Evolutionary conservation across 2,329 filamentous ascomycete species (phyloP).

Genomic region (Pseudofabraea citricarpa): DNA sequence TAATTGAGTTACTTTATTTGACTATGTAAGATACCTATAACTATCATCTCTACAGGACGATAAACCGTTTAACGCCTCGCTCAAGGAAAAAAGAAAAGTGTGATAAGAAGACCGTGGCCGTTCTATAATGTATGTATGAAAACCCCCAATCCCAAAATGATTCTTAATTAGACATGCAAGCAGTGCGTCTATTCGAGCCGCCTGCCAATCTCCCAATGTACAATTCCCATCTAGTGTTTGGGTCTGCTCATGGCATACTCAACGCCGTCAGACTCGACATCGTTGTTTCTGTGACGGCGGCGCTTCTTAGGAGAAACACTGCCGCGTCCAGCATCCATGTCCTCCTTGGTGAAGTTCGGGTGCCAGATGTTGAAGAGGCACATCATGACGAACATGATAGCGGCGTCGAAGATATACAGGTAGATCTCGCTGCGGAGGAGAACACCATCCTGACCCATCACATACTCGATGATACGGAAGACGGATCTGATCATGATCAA

Average conservation of each 20-base stretch:
- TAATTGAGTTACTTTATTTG: too few species aligned
- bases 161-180: too few species aligned
- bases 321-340: not conserved
- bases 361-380: constrained; percentile 28
- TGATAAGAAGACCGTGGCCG: too few species aligned
- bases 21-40: too few species aligned
- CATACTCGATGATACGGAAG: constrained; percentile 41
- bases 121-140: too few species aligned
- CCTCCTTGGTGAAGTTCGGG: constrained; percentile 12
- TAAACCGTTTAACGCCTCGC: too few species aligned
- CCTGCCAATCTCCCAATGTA: too few species aligned
- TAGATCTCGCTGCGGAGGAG: constrained; percentile 35
- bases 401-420: constrained; percentile 35
- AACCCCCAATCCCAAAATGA: too few species aligned
- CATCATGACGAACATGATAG: constrained; percentile 33
- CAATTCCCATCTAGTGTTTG: too few species aligned
- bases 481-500: constrained; percentile 39
- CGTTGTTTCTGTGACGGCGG: not conserved
- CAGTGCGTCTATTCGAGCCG: too few species aligned
- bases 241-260: not conserved
- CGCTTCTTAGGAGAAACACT: not conserved
- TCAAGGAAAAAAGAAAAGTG: too few species aligned
- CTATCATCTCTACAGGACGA: too few species aligned
- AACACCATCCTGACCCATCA: constrained; percentile 34
- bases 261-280: not conserved